phyloP scores from a whole-genome alignment of 306 rosid species.

The Begonia fuchsioides region DNA sequence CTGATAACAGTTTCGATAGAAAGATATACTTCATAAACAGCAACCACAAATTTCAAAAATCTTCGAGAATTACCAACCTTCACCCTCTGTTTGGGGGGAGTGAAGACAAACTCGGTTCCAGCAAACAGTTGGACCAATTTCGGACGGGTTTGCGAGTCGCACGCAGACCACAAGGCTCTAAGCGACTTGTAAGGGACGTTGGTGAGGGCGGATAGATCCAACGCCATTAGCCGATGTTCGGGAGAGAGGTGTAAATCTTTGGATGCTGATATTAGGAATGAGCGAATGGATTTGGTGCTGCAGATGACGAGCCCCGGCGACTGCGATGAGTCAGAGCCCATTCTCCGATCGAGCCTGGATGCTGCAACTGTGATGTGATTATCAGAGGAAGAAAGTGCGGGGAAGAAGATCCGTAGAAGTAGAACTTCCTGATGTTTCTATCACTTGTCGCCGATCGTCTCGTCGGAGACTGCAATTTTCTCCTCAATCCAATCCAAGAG shows the following conservation, averaged over 20 bases:
- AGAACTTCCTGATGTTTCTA: too few relatives aligned
- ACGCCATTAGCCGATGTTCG: constrained; percentile 43
- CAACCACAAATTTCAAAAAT: background rate
- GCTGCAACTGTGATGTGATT: background rate
- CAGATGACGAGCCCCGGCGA: constrained; percentile 44
- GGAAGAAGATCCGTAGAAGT: background rate
- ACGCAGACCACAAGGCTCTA: constrained; percentile 46
- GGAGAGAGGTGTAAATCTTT: constrained; percentile 27
- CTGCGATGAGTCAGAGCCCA: constrained; percentile 5
- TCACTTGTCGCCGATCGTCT: background rate
- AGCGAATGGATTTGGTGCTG: constrained; percentile 26
- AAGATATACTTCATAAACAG: background rate
- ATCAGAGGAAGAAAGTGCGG: background rate
- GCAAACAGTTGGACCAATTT: constrained; percentile 30
- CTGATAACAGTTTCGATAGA: too few relatives aligned
- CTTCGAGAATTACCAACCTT: constrained; percentile 27
- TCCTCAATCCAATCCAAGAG: too few relatives aligned
- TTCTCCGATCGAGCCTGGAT: background rate
- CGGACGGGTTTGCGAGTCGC: constrained; percentile 29
- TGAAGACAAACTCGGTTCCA: constrained; percentile 35
- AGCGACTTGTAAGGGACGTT: constrained; percentile 36
- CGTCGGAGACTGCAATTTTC: background rate
- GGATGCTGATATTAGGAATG: constrained; percentile 41
- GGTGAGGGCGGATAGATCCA: constrained; percentile 28
- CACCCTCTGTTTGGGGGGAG: constrained; percentile 69